phyloP scores from a whole-genome alignment of 805 yeast species.

The Ogataea neopini region DNA sequence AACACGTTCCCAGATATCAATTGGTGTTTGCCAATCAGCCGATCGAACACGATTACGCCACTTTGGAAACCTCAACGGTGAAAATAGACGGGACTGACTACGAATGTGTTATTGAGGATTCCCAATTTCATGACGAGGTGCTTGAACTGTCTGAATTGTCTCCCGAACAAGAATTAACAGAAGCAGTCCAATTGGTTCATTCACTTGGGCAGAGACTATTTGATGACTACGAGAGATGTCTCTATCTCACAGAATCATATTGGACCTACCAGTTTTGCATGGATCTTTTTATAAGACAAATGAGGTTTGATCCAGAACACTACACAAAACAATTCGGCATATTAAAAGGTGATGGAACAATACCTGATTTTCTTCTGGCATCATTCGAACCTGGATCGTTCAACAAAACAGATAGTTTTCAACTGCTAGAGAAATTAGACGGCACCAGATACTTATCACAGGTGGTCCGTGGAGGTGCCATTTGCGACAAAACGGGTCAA shows the following conservation, averaged over 20 bases:
- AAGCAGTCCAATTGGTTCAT: slow-evolving; percentile 22
- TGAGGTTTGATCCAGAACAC: background rate
- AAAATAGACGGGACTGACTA: background rate
- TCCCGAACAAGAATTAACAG: slow-evolving; percentile 3
- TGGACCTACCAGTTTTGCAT: slow-evolving; percentile 18
- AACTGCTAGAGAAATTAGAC: slow-evolving; percentile 22
- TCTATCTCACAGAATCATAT: slow-evolving; percentile 12
- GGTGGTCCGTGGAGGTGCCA: slow-evolving; percentile 30
- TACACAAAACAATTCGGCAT: background rate
- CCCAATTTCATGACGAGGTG: background rate
- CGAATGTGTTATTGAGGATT: slow-evolving; percentile 1
- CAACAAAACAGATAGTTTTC: slow-evolving; percentile 26
- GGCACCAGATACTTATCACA: slow-evolving; percentile 34
- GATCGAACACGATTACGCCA: background rate
- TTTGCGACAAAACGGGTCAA: slow-evolving; percentile 37
- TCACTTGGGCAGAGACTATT: slow-evolving; percentile 12
- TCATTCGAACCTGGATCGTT: slow-evolving; percentile 14
- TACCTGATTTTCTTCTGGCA: slow-evolving; percentile 24
- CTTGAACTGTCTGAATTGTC: background rate
- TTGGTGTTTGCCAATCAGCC: background rate
- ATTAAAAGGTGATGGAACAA: slow-evolving; percentile 7
- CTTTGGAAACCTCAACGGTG: background rate
- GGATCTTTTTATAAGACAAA: background rate
- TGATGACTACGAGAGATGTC: slow-evolving; percentile 1
- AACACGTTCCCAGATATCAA: slow-evolving; percentile 4